Base-by-base conservation (phyloP, 169 alveolate species). In the Plasmodium falciparum region DNA sequence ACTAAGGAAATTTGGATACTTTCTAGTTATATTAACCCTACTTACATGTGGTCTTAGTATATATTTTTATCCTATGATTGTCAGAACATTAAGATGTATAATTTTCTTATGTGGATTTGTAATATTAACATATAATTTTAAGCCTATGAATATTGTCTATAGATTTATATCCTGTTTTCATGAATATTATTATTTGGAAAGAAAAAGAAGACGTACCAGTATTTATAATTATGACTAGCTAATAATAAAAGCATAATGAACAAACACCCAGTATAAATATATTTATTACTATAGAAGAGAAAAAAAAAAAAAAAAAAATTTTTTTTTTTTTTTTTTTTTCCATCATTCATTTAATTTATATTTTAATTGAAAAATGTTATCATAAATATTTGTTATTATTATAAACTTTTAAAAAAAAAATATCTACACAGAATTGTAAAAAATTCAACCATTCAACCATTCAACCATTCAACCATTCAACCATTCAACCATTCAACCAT, bases 81-180 rank as follows among this genome's bases (percentile, higher is more conserved):
- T 69, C 45, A 85, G 56, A 33, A 45, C 43, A 49, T 52, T 85
- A 49, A 50, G 92, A 15, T 70, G 49, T 62, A 58, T 45, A 11
- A 15, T 71, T 62, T 85, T 71, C 54, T 47, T 17, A 33, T 61
- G 65, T 59, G 92, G 92, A 13, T 71, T 85, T 50, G 52, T 85
- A 20, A 61, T 85, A 24, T 39, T 85, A 33, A 85, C 92, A 49
- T 85, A 85, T 50, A 85, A 85, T 71, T 85, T 85, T 22, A 85
- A 85, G 33, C 92, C 92, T n/a, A 72, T 74, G 7, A 71, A 85
- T 61, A 50, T 72, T 15, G 4, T 85, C 13, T 85, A 85, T 52
- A 39, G 86, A n/a, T 85, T 85, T 71, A 39, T 85, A 50, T 13
- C 59, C n/a, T 85, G 91, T 58, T 15, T 59, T 9, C 86, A 71